These are phyloP conservation scores for Cladophialophora bantiana DNA, from an alignment of 2,329 filamentous ascomycete species.

Conservation along the genomic window DNA sequence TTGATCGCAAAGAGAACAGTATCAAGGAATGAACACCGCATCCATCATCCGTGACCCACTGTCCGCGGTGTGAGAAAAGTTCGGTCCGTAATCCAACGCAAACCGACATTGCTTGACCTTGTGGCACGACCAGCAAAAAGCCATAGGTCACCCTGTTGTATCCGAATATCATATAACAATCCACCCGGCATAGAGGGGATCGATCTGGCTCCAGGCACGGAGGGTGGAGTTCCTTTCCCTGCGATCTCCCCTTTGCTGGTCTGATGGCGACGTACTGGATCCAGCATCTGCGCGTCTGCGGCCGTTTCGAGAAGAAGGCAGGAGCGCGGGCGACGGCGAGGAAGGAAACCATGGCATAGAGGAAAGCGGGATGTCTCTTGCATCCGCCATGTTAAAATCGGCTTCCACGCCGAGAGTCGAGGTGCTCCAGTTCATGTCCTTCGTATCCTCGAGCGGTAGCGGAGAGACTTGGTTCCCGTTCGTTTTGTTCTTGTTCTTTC, in stretches of 20 bases:
- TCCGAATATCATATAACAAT: background rate
- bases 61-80: background rate
- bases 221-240: background rate
- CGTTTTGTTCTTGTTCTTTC: background rate
- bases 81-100: background rate
- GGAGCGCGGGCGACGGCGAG: background rate
- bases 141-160: background rate
- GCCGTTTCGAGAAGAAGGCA: background rate
- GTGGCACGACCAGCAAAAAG: background rate
- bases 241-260: background rate
- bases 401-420: conserved; percentile 18
- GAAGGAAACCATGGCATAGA: conserved; percentile 1
- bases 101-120: background rate
- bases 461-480: background rate
- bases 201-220: conserved; percentile 8
- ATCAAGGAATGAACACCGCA: background rate
- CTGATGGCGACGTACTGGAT: background rate
- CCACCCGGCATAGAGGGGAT: background rate
- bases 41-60: background rate
- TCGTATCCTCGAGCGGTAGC: conserved; percentile 3
- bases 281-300: background rate
- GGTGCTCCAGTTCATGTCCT: conserved; percentile 20
- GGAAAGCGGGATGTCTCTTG: conserved; percentile 12
- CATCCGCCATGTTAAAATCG: conserved; percentile 8
- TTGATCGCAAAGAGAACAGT: background rate